Evolutionary conservation across 2,329 filamentous ascomycete genomes (phyloP).

Genomic region (Claviceps monticola): DNA sequence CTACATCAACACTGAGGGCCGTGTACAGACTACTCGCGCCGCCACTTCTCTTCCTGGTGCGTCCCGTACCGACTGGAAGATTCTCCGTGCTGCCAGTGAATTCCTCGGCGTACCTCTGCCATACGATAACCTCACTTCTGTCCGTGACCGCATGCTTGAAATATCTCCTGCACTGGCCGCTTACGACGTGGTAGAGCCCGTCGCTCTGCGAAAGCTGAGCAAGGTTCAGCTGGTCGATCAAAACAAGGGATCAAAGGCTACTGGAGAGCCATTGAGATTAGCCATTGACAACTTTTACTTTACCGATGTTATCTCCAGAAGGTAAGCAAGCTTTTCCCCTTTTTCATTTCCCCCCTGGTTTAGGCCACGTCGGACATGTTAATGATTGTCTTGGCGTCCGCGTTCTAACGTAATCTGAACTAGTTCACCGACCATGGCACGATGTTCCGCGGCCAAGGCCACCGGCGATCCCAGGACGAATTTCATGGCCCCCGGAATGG

Average conservation of each 20-base stretch:
- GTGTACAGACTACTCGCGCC: conserved; percentile 83
- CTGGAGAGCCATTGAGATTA: conserved; percentile 62
- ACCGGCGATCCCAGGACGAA: conserved; percentile 65
- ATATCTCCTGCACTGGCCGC: conserved; percentile 80
- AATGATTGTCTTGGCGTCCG: not conserved
- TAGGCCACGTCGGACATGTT: too few species aligned
- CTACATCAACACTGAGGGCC: conserved; percentile 95
- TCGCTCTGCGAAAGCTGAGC: conserved; percentile 59
- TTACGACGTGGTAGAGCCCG: conserved; percentile 84
- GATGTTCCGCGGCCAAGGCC: conserved; percentile 87
- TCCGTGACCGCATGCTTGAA: conserved; percentile 88
- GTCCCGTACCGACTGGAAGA: conserved; percentile 96
- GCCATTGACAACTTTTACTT: conserved; percentile 96
- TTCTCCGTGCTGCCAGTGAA: conserved; percentile 82
- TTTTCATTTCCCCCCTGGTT: too few species aligned
- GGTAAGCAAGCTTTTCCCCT: conserved; percentile 50
- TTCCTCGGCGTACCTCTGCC: conserved; percentile 78
- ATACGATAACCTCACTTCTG: conserved; percentile 81
- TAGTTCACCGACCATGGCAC: conserved; percentile 95
- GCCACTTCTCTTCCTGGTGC: conserved; percentile 83
- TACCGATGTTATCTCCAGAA: conserved; percentile 92
- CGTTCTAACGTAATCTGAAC: not conserved
- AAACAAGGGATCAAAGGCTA: conserved; percentile 76
- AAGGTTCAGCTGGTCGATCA: conserved; percentile 93
- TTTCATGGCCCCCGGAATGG: conserved; percentile 60